A percentile compares a stretch with the other conserved stretches of the same genome.
These are phyloP conservation scores for Hexamita inflata DNA, from an alignment of 208 protist species.

Conservation along the genomic window DNA sequence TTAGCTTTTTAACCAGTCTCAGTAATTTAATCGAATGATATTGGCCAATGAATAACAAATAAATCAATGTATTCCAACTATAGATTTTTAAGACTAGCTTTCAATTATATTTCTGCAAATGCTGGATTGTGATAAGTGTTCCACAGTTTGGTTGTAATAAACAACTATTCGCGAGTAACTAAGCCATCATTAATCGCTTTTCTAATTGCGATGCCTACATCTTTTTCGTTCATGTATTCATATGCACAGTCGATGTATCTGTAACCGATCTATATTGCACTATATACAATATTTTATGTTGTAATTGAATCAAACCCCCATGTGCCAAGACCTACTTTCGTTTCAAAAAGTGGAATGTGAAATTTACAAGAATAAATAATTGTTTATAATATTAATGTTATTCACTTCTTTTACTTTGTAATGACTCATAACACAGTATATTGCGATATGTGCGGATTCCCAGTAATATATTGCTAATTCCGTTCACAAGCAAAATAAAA, in stretches of 20 bases:
- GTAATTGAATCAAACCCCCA: neutral
- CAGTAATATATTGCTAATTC: too few relatives aligned
- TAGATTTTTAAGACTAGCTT: neutral
- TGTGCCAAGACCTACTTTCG: neutral
- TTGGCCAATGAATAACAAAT: neutral
- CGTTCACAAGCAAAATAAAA: too few relatives aligned
- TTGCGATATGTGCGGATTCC: too few relatives aligned
- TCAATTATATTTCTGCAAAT: neutral
- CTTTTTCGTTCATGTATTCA: neutral
- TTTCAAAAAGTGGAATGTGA: too few relatives aligned
- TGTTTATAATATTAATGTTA: too few relatives aligned
- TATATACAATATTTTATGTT: neutral
- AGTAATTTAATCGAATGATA: too few relatives aligned
- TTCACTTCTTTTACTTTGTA: too few relatives aligned
- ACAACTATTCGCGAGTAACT: neutral
- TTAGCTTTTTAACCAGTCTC: too few relatives aligned
- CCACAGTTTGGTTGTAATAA: neutral
- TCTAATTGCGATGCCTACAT: neutral
- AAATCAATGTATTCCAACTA: neutral
- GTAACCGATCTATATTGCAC: neutral
- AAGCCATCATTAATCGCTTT: neutral
- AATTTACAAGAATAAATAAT: too few relatives aligned
- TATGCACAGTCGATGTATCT: neutral
- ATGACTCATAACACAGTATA: too few relatives aligned
- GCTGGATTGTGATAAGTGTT: neutral